A percentile compares a stretch with the other conserved stretches of the same genome.
Evolutionary conservation across 345 rosid genomes (phyloP).

Genomic region (Barbarea vulgaris): DNA sequence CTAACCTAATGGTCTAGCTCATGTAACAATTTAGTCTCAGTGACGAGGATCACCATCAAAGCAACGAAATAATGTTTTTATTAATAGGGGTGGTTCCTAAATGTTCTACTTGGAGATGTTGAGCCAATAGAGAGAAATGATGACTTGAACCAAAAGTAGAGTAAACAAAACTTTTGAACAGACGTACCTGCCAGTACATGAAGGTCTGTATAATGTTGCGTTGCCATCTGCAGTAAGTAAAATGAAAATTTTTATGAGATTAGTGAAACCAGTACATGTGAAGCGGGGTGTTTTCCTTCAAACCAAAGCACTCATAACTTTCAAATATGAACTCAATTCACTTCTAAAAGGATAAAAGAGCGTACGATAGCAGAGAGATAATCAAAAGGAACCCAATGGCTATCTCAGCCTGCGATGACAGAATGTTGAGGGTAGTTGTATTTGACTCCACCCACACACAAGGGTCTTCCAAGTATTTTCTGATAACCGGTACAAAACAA

Average conservation of each 20-base stretch:
- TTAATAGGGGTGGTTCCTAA: slow-evolving; percentile 1
- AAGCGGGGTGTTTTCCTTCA: neutral
- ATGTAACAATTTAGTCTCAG: slow-evolving; percentile 3
- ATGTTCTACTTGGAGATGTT: slow-evolving; percentile 4
- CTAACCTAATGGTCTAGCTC: slow-evolving; percentile 3
- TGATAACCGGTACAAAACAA: slow-evolving; percentile 41
- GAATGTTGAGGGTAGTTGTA: slow-evolving; percentile 76
- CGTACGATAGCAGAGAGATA: slow-evolving; percentile 82
- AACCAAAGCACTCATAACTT: neutral
- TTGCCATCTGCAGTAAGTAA: slow-evolving; percentile 76
- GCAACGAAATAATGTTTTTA: neutral
- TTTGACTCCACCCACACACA: slow-evolving; percentile 99
- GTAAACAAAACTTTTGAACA: neutral
- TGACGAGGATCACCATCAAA: neutral
- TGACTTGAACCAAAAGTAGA: neutral
- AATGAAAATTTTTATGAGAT: slow-evolving; percentile 3
- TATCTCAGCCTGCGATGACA: slow-evolving; percentile 91
- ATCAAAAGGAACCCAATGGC: slow-evolving; percentile 83
- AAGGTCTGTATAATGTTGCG: slow-evolving; percentile 95
- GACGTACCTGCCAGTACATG: slow-evolving; percentile 97
- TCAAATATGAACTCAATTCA: neutral
- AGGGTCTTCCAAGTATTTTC: slow-evolving; percentile 90
- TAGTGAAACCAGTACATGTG: slow-evolving; percentile 5
- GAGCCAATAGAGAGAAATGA: neutral
- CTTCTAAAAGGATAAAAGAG: slow-evolving; percentile 12